Evolutionary conservation across 2,329 filamentous ascomycete species (phyloP), one percentile per base, ranked within the genome.

Genomic region (Mycosphaerelloides madeirae): DNA sequence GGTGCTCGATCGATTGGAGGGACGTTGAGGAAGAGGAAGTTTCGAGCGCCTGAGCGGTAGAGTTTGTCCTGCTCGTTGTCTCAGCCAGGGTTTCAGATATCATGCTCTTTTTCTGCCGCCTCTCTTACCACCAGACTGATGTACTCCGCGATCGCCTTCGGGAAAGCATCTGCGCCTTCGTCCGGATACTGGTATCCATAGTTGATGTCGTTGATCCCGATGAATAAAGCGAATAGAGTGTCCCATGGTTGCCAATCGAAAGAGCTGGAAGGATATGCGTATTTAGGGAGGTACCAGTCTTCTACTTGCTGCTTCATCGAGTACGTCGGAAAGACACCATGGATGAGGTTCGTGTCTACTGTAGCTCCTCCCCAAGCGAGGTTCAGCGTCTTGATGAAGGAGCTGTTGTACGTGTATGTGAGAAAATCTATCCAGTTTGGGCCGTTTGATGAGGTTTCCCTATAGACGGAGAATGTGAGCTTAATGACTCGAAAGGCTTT

Each of bases 181-280:
- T 69, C 68, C 43, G 64, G 54, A 19, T 60, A 48, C 58, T 63
- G 70, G 64, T 72, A 78, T 8, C 66, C 65, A 54, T 73, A 75
- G 12, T 72, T 72, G 13, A 79, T 68, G 52, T 80, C 77, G 55
- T 80, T 80, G 54, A 79, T 73, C 28, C 77, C 77, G 39, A 79
- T 74, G 65, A 48, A 61, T 15, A 50, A 38, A 3, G 52, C 46
- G 35, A 58, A 61, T 3, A 59, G 41, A 53, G 74, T 74, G 0
- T 75, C 69, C 67, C 66, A 65, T 11, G 69, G 72, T 49, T 61
- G 75, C 28, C 65, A 71, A 1, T 32, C n/a, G 3, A 49, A 48
- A 9, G 34, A 31, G 22, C 6, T 6, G 22, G 22, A 25, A 25
- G 22, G 9, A n/a, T n/a, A n/a, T 1, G 28, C 38, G 36, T 70